These are phyloP conservation scores for Hydnum rufescens DNA, from an alignment of 768 basidiomycete species.

Conservation along the genomic window DNA sequence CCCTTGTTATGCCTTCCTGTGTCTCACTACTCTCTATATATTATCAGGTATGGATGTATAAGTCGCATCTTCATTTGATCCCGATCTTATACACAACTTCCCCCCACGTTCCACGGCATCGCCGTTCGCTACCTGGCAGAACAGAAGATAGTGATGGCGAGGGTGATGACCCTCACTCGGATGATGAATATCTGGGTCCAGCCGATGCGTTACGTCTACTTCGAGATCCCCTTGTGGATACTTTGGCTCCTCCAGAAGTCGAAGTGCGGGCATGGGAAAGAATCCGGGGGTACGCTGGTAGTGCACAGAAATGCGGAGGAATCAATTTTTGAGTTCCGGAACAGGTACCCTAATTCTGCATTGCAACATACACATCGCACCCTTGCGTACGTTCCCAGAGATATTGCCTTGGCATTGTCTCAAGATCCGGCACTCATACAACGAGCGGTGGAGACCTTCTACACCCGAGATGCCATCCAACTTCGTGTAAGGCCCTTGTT, in stretches of 20 bases:
- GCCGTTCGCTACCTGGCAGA: slow-evolving; percentile 26
- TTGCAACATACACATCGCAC: slow-evolving; percentile 54
- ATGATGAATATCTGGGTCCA: slow-evolving; percentile 31
- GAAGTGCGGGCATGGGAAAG: slow-evolving; percentile 51
- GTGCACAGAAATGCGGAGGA: neutral
- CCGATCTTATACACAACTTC: slow-evolving; percentile 59
- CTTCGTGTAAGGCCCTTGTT: slow-evolving; percentile 42
- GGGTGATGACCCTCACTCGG: slow-evolving; percentile 19
- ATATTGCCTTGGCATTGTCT: slow-evolving; percentile 55
- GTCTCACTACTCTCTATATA: slow-evolving; percentile 13
- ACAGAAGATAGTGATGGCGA: slow-evolving; percentile 37
- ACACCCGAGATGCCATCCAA: slow-evolving; percentile 83
- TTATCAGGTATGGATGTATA: slow-evolving; percentile 86
- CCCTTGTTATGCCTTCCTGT: slow-evolving; percentile 5
- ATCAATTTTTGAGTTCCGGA: neutral
- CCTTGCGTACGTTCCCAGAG: slow-evolving; percentile 58
- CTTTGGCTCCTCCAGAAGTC: slow-evolving; percentile 37
- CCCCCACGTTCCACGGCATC: slow-evolving; percentile 27
- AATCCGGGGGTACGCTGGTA: slow-evolving; percentile 34
- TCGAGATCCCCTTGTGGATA: slow-evolving; percentile 31
- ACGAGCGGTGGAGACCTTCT: slow-evolving; percentile 79
- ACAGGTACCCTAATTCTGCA: slow-evolving; percentile 45
- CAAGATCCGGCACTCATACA: slow-evolving; percentile 53
- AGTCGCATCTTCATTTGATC: slow-evolving; percentile 66
- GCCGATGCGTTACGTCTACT: slow-evolving; percentile 47